Evolutionary conservation across 306 rosid species (phyloP), one percentile per base, ranked within the genome.

Genomic region (Lathyrus oleraceus): DNA sequence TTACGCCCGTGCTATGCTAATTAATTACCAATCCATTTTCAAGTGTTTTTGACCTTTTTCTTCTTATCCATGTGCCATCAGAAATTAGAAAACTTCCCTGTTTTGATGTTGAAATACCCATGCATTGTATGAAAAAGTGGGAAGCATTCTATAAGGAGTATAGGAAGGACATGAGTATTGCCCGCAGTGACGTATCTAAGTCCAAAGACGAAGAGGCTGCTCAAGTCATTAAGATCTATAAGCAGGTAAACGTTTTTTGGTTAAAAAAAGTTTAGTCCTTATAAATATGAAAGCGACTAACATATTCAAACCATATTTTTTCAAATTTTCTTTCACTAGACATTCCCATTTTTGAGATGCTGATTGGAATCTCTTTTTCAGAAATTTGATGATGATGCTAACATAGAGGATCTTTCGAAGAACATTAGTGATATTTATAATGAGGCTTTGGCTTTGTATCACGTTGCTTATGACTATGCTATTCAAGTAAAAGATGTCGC

Each of bases 401-500:
- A 73, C n/a, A 56, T 80, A 42, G 86, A 87, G 61, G 78, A 78
- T 5, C 66, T 85, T 68, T 44, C 63, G 4, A 81, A 70, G 85
- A 65, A 30, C 6, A 45, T 64, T 3, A 71, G 72, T 39, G 89
- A 88, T 10, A 77, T 91, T 27, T 76, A 65, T 20, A 20, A 56
- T 0, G 96, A 89, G 73, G 91, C 96, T 16, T 71, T 84, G 64
- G 94, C 87, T 2, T 49, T 89, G 58, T 91, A 91, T 82, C 71
- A 66, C 1, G 28, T 88, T 21, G 20, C 67, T 32, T 91, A 89
- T 28, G 75, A 89, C 42, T 7, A 74, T 59, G 96, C 95, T 4
- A 72, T 14, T 12, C 27, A 2, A 19, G 2, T 0, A 8, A 10
- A 56, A 0, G 0, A 1, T 1, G 82, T 63, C 9, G 0, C 6